Base-by-base conservation (phyloP, 2,329 filamentous ascomycete genomes). In the Fusarium nematophilum region DNA sequence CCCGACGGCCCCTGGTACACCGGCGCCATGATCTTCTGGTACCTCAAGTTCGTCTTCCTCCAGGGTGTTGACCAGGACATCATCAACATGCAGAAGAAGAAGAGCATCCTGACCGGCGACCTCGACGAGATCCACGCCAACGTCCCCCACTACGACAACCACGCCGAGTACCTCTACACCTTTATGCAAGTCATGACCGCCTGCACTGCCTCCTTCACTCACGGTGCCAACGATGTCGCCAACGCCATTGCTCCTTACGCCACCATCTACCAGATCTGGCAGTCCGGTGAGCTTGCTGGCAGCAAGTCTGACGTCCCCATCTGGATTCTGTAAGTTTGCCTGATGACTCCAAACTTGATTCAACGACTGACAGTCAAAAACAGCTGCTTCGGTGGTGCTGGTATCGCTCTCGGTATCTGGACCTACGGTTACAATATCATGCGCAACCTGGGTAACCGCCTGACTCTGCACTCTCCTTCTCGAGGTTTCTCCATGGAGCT, bases 361-460 rank as follows among this genome's bases (percentile, higher is more conserved):
- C 7, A 33, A 13, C 17, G 5, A 17, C 44, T 65, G 27, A 57
- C 34, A 3, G 15, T 11, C 6, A 6, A 14, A 6, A 3, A 6
- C 3, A 70, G 67, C 15, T 79, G 78, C 55, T 82, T 84, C 23
- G 81, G 83, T 47, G 83, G 82, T 71, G 73, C 73, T 1, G 77
- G 66, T 56, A 83, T 87, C 37, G 81, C 80, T 47, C 75, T 86
- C 31, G 85, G 86, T 63, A 79, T 87, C 62, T 85, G 83, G 80
- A 86, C 84, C n/a, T 80, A 87, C 55, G 85, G 85, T 14, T 88
- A 87, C 74, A 85, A 87, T 70, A 87, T 89, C 69, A 88, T 89
- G 85, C 79, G 81, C 49, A 83, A 83, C 64, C 78, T 88, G 54
- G 86, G 85, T 52, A 88, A 88, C 76, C 82, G 83, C 53, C 78